Evolutionary conservation across 1,284 basidiomycete genomes (phyloP).

Genomic region (Cryptococcus depauperatus): DNA sequence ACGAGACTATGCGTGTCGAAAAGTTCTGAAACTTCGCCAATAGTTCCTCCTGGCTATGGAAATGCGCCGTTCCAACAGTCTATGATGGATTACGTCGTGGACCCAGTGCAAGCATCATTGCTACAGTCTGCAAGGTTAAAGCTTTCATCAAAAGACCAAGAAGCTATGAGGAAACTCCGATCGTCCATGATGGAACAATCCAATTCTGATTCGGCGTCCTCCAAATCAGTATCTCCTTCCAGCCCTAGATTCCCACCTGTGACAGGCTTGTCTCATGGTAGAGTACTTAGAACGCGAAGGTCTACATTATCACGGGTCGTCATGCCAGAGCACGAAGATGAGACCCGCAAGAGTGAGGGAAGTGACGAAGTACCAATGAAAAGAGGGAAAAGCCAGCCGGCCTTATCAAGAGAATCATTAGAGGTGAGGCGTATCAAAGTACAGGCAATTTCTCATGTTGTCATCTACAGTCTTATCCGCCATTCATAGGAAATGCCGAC

Average conservation of each 20-base stretch:
- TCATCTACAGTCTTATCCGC: too few species aligned
- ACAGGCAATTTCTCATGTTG: too few species aligned
- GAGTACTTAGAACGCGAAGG: conserved; percentile 11
- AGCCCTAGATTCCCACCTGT: conserved; percentile 13
- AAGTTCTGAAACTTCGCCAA: neutral
- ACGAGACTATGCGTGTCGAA: neutral
- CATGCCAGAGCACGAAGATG: too few species aligned
- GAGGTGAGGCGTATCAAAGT: neutral
- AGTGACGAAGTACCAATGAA: neutral
- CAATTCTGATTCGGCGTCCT: conserved; percentile 12
- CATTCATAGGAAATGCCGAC: conserved; percentile 15
- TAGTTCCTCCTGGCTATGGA: conserved; percentile 1
- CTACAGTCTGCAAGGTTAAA: conserved; percentile 27
- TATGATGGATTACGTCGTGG: neutral
- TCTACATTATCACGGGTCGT: conserved; percentile 19
- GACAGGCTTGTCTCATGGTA: neutral
- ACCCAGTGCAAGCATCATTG: conserved; percentile 12
- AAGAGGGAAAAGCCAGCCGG: neutral
- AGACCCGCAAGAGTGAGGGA: neutral
- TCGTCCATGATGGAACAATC: conserved; percentile 24
- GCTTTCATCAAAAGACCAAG: conserved; percentile 27
- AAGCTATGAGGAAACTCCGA: conserved; percentile 34
- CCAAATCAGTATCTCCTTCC: conserved; percentile 12
- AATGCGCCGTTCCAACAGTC: neutral
- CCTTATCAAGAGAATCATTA: neutral